Evolutionary conservation across 1,284 basidiomycete genomes (phyloP), one percentile per base, ranked within the genome.

Genomic region (Rhodotorula sp.): DNA sequence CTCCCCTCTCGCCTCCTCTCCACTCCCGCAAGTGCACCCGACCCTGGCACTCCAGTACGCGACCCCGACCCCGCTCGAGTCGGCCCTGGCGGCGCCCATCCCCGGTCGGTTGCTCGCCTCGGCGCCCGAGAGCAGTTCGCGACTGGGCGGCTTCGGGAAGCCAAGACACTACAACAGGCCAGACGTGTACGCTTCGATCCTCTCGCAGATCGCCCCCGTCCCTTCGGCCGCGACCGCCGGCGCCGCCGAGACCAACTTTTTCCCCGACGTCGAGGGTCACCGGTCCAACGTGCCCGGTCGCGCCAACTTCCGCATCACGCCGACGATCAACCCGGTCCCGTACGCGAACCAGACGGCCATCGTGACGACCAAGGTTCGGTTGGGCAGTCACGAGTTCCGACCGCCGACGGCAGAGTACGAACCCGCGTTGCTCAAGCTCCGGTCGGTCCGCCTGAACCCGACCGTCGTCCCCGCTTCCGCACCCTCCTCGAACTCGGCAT

Each of bases 241-340:
- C 26, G 46, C 8, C 34, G 14, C 62, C 2, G 1, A 65, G 21
- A 76, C 75, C 43, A 72, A 60, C 58, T 76, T 70, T 56, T 72
- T 67, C 73, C 75, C 75, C 49, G 75, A 76, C 67, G 64, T 65
- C 16, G 21, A 60, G 1, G 67, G 66, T 18, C 56, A 62, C 8
- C 66, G 75, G 7, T 71, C 73, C 14, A 76, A 76, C 69, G 31
- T 31, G 3, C 70, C 75, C 26, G 75, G 75, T 8, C 71, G 75
- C n/a, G 65, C 67, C 26, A 39, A 14, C 18, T 73, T 76, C 73
- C 58, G 64, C 43, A 48, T 74, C 39, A 31, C 61, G 49, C 69
- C 75, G 34, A 57, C 58, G 16, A 60, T 76, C 63, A 64, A 69
- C 54, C 64, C 70, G 3, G 7, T 26, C 10, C 48, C 31, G 39